These are phyloP conservation scores for Blastosporella zonata DNA, from an alignment of 1,284 basidiomycete species.

Conservation along the genomic window DNA sequence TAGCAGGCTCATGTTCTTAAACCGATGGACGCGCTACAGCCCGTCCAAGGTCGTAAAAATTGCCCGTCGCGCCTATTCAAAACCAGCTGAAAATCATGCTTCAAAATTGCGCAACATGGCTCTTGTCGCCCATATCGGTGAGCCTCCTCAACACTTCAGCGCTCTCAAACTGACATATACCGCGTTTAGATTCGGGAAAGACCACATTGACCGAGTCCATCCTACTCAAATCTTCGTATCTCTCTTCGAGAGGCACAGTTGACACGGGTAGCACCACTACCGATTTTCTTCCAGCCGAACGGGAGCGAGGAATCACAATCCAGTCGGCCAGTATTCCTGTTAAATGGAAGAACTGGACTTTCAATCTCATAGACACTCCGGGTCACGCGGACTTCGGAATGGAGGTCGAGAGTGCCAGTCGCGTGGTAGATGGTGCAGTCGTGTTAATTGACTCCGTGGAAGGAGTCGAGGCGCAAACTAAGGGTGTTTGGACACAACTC, in stretches of 20 bases:
- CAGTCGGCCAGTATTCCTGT: constrained; percentile 91
- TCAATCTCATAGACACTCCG: constrained; percentile 89
- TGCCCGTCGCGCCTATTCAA: constrained; percentile 29
- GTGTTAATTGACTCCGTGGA: constrained; percentile 89
- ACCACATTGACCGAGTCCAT: constrained; percentile 90
- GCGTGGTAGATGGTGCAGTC: constrained; percentile 86
- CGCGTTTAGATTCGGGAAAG: constrained; percentile 77
- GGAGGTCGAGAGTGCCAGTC: constrained; percentile 90
- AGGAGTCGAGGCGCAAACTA: constrained; percentile 88
- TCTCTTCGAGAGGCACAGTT: constrained; percentile 76
- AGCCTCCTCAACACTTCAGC: constrained; percentile 18
- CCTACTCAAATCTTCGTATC: constrained; percentile 71
- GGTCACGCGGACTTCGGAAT: constrained; percentile 94
- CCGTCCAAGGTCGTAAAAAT: constrained; percentile 6
- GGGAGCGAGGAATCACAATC: constrained; percentile 88
- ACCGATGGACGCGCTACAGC: constrained; percentile 22
- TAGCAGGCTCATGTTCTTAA: constrained; percentile 21
- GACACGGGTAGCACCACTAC: constrained; percentile 90
- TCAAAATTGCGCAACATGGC: constrained; percentile 71
- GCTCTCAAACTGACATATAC: constrained; percentile 4
- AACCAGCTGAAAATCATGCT: constrained; percentile 37
- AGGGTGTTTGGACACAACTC: constrained; percentile 84
- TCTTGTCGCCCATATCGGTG: constrained; percentile 81
- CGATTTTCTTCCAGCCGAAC: constrained; percentile 86
- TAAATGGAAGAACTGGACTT: constrained; percentile 80